Conservation (phyloP, 768 basidiomycete species). For the Paxillus rubicundulus region DNA sequence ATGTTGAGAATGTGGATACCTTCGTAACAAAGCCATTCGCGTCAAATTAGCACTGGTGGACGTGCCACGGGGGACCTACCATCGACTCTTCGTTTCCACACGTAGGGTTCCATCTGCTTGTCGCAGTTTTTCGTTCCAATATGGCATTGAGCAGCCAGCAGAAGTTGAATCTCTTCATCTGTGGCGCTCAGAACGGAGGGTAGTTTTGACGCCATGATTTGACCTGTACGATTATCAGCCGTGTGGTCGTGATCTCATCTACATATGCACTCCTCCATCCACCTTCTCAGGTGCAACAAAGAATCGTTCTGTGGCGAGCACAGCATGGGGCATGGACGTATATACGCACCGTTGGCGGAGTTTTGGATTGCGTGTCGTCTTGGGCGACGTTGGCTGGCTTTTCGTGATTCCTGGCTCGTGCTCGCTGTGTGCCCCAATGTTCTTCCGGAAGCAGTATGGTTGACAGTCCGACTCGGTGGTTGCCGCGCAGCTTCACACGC, state of each 20-base stretch:
- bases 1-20: constrained; percentile 97
- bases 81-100: constrained; percentile 95
- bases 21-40: constrained; percentile 31
- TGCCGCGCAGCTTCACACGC: constrained; percentile 24
- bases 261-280: constrained; percentile 35
- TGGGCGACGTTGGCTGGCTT: constrained; percentile 39
- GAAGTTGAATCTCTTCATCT: constrained; percentile 95
- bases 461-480: constrained; percentile 20
- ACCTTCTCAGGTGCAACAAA: constrained; percentile 13
- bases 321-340: not conserved
- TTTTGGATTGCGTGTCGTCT: constrained; percentile 40
- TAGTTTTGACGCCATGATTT: constrained; percentile 79
- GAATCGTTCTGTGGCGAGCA: constrained; percentile 5
- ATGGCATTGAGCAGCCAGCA: constrained; percentile 94
- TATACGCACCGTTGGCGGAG: constrained; percentile 40
- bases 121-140: constrained; percentile 99
- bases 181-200: constrained; percentile 91
- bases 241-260: constrained; percentile 27
- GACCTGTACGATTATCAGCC: constrained; percentile 33
- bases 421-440: constrained; percentile 8
- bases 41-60: constrained; percentile 12
- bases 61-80: constrained; percentile 51
- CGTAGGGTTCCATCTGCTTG: constrained; percentile 97
- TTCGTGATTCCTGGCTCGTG: constrained; percentile 23
- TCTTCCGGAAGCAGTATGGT: constrained; percentile 1